These are phyloP conservation scores for Penicillium sp. DNA, from an alignment of 2,329 filamentous ascomycete genomes.

Conservation along the genomic window DNA sequence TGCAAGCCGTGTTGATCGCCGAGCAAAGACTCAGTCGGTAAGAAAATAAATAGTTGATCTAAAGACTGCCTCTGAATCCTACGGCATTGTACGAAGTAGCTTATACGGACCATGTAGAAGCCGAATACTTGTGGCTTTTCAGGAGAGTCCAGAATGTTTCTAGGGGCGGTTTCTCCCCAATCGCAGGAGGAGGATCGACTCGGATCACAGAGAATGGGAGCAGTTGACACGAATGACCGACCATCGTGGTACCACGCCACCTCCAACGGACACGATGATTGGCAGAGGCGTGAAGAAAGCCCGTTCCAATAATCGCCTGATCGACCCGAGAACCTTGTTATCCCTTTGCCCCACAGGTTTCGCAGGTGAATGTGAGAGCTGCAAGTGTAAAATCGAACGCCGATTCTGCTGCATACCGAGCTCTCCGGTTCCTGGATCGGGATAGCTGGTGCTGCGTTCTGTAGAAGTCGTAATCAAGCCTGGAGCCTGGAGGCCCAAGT, in stretches of 20 bases:
- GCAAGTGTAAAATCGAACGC: background rate
- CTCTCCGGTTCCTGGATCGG: background rate
- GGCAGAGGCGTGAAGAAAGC: conserved; percentile 6
- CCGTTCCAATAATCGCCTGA: conserved; percentile 4
- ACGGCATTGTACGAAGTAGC: background rate
- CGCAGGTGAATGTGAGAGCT: background rate
- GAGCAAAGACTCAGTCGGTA: too few relatives aligned
- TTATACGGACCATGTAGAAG: background rate
- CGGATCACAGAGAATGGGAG: background rate
- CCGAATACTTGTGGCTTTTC: too few relatives aligned
- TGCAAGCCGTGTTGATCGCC: background rate
- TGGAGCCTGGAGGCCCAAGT: background rate
- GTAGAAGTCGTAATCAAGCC: background rate
- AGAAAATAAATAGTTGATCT: background rate
- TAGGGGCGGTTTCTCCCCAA: background rate
- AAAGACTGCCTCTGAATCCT: background rate
- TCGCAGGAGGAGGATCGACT: background rate
- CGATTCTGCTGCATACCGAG: background rate
- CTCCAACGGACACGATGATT: conserved; percentile 9
- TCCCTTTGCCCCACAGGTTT: conserved; percentile 8
- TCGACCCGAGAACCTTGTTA: conserved; percentile 17
- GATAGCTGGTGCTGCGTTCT: background rate
- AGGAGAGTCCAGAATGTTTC: background rate
- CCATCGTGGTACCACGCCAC: conserved; percentile 9
- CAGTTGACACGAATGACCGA: conserved; percentile 11